Evolutionary conservation across 2,329 filamentous ascomycete species (phyloP).

Genomic region (Penicillium digitatum): DNA sequence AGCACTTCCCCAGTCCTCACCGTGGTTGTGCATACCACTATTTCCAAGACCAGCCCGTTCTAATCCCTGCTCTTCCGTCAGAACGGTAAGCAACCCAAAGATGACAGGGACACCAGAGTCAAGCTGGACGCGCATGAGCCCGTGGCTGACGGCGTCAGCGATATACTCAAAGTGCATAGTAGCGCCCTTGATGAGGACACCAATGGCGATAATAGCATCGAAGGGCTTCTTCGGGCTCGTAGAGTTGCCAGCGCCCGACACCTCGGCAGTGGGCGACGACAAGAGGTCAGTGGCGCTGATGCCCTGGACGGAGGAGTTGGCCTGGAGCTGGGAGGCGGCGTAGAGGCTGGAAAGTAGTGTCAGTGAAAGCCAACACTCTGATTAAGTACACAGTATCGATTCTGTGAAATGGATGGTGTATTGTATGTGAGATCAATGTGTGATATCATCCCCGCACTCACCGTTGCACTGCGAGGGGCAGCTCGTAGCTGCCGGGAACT

Average conservation of each 20-base stretch:
- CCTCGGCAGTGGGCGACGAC: conserved; percentile 63
- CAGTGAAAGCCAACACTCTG: neutral
- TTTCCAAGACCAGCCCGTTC: conserved; percentile 71
- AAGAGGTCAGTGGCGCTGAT: conserved; percentile 55
- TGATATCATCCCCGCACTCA: conserved; percentile 35
- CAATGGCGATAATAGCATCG: conserved; percentile 91
- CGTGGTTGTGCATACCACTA: conserved; percentile 73
- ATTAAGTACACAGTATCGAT: neutral
- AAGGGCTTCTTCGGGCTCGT: conserved; percentile 58
- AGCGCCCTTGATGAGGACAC: conserved; percentile 95
- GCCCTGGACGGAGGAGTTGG: conserved; percentile 46
- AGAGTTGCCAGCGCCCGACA: conserved; percentile 47
- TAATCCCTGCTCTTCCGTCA: conserved; percentile 82
- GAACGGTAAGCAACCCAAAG: conserved; percentile 84
- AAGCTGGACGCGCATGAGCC: conserved; percentile 89
- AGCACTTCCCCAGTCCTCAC: conserved; percentile 90
- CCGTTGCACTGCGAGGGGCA: conserved; percentile 86
- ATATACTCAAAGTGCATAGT: conserved; percentile 99
- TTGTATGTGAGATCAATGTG: neutral
- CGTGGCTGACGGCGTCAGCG: conserved; percentile 81
- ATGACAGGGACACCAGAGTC: conserved; percentile 85
- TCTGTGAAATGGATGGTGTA: neutral
- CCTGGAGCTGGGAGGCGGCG: conserved; percentile 80
- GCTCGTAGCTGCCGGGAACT: conserved; percentile 90
- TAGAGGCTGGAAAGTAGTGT: conserved; percentile 58